Base-by-base conservation (phyloP, 192 early-diverging fungal genomes). In the Backusella australiensis region DNA sequence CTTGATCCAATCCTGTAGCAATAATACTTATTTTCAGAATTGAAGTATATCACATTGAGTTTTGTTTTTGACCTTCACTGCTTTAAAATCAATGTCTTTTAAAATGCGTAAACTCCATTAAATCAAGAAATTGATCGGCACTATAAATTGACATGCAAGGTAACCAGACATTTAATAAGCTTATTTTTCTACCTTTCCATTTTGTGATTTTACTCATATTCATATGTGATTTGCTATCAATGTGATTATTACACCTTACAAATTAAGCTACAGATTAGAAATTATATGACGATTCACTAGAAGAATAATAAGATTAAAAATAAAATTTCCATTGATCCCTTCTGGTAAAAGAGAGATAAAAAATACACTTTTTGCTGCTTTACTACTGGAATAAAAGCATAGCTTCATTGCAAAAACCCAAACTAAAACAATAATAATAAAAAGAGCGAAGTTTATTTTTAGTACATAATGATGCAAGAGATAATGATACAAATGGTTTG, bases 111-210 rank as follows among this genome's bases (percentile, higher is more conserved):
- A 63, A 29, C 56, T 63, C 56, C 9, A 29, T 26, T 63, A 63
- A 63, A 63, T 63, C 26, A 63, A 63, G 26, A 63, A 63, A 63
- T 29, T 63, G 56, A 29, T 63, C 56, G 56, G 56, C 56, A 63
- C 56, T 63, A 63, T 63, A 63, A 63, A 63, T 63, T 26, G 21
- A 14, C 23, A 63, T 29, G 23, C 56, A 63, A 29, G 12, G 56
- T 11, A 63, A 23, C 56, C 23, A 63, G 6, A 5, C 26, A 12
- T 26, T 63, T 63, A 29, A 29, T 63, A 26, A 12, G 21, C 56
- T 56, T 21, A 12, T 56, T 23, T 56, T 56, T 56, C 53, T 29
- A 12, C 23, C n/a, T 23, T 56, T 56, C 21, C 9, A 29, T 63
- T 63, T 63, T 63, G 8, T 59, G 17, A 59, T 4, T 8, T 23